Percentiles rank a stretch among this genome's conserved stretches.
Conservation (phyloP, 306 rosid species). For the Lablab purpureus region DNA sequence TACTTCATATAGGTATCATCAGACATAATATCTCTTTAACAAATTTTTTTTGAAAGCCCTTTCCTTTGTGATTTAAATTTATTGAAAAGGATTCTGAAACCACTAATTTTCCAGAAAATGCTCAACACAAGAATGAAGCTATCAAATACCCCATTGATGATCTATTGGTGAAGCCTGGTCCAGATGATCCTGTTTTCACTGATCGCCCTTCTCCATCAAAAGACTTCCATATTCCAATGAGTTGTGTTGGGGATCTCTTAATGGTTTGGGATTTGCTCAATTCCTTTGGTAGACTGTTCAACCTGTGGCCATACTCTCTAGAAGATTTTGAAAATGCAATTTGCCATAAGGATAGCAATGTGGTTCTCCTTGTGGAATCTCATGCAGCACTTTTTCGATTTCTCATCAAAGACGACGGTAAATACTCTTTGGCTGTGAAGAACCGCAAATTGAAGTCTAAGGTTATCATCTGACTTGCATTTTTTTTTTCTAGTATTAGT, state of each 20-base stretch:
- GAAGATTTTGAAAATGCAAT: conserved; percentile 91
- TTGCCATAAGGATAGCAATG: conserved; percentile 79
- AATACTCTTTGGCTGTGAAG: conserved; percentile 60
- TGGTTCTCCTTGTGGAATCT: conserved; percentile 84
- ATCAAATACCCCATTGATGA: conserved; percentile 95
- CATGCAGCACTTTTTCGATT: conserved; percentile 84
- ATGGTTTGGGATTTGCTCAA: conserved; percentile 95
- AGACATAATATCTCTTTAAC: conserved; percentile 6
- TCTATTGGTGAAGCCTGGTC: conserved; percentile 78
- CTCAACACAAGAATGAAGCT: conserved; percentile 54
- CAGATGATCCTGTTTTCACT: conserved; percentile 79
- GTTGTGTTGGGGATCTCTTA: conserved; percentile 81
- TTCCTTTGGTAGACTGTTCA: conserved; percentile 73
- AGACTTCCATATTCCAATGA: conserved; percentile 79
- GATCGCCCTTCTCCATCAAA: conserved; percentile 75
- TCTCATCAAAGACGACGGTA: conserved; percentile 68
- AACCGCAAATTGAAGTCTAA: conserved; percentile 64
- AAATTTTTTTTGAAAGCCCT: background rate
- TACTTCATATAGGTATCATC: conserved; percentile 5
- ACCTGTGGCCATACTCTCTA: conserved; percentile 78
- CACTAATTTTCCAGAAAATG: conserved; percentile 59
- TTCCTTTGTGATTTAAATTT: conserved; percentile 34
- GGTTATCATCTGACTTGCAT: conserved; percentile 56
- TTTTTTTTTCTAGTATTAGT: conserved; percentile 32
- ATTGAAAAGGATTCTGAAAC: conserved; percentile 26